Evolutionary conservation across 2,329 filamentous ascomycete species (phyloP), one percentile per base, ranked within the genome.

Genomic region (Phialophora macrospora): DNA sequence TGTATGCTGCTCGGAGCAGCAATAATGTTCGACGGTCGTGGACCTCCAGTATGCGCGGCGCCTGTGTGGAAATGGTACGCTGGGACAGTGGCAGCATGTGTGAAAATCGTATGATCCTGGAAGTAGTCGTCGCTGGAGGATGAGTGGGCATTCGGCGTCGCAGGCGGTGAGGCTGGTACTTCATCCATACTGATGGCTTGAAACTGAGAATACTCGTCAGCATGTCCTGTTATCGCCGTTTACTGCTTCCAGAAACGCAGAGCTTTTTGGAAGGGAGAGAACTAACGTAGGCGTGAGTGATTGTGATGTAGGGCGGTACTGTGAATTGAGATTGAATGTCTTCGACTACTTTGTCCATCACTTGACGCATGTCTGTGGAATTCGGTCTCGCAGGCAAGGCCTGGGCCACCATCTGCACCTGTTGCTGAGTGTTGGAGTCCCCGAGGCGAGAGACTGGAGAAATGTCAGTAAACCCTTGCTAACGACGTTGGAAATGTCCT

Each of bases 151-250:
- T 77, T 78, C 12, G 87, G 87, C 1, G 87, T 88, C 59, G 80
- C 83, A 3, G 86, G 85, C 8, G 87, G 87, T n/a, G 87, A 88
- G 32, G 82, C 85, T 7, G 87, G 87, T 3, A 89, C 79, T 69
- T 88, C 86, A 22, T 82, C 81, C 41, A 89, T 80, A 62, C 83
- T 88, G 76, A 87, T 88, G 17, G 65, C 68, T 60, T 84, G 83
- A 48, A 85, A 84, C 38, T 44, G 38, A 17, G 7, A 44, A 44
- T n/a, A n/a, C 14, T 44, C 5, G 17, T 44, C n/a, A 44, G 38
- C 38, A 44, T n/a, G 17, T n/a, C 38, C 38, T 7, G 17, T 8
- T 44, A 6, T 20, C 17, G 14, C n/a, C 38, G 7, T n/a, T 44
- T 6, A 8, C 38, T n/a, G 14, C 14, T 44, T n/a, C 38, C 17